Evolutionary conservation across 352 stramenopile species (phyloP), one percentile per base, ranked within the genome.

Genomic region (Phytophthora crassamura): DNA sequence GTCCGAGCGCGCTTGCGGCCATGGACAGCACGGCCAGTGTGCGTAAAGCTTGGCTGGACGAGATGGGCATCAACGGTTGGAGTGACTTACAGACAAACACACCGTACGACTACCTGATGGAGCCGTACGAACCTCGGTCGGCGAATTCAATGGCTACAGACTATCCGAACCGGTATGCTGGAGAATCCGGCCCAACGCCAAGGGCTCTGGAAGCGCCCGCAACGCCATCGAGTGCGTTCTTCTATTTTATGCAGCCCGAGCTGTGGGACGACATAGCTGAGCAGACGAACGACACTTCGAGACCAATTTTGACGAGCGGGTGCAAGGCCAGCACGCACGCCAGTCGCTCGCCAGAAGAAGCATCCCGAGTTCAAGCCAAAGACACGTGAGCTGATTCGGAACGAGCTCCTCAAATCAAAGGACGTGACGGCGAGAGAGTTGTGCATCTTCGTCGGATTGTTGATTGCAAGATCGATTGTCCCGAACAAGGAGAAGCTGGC

Each of bases 61-160:
- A 65, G 3, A 43, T 65, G 30, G 30, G 36, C 12, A 6, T 16
- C 0, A 35, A 33, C 2, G 28, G 38, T 0, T 59, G 46, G 35
- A 30, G 45, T 0, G 34, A 58, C 4, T 54, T 59, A 4, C 2
- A 28, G 14, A 64, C 43, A 2, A n/a, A 56, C 11, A 64, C 35
- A 7, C 58, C 58, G 20, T 66, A 55, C 14, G 32, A 54, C 1
- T 66, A 59, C 16, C n/a, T 59, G 9, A 47, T 49, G 39, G 32
- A 51, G 14, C 46, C 57, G 1, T 53, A 65, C 18, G 47, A 65
- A 20, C 12, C 57, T 3, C 46, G 43, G 4, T 9, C 42, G 4
- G 5, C n/a, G 22, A 35, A 15, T 11, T 12, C 41, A 2, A 53
- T 61, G 53, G 1, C 5, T 30, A 7, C 12, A 22, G 53, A 53